Evolutionary conservation across 805 yeast genomes (phyloP), one percentile per base, ranked within the genome.

Genomic region (Cyberlindnera japonica): DNA sequence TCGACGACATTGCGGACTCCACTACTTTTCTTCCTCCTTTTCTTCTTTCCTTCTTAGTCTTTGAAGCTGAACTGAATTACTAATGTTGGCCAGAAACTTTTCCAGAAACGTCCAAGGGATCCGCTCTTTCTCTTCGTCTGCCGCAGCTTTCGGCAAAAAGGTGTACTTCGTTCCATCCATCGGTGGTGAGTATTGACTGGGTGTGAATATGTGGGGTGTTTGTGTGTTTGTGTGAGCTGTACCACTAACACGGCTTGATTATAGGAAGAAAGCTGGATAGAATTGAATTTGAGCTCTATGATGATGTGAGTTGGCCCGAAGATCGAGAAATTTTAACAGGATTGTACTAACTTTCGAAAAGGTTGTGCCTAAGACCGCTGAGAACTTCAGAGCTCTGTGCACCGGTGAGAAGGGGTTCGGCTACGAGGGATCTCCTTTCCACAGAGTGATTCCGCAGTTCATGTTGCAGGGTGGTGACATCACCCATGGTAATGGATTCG

Each of bases 401-500:
- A 83, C 96, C 49, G 96, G 96, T 56, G 96, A 87, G 73, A 41
- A 50, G 26, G 57, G 71, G 1, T 85, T 71, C 59, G 96, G 96
- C 46, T 89, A 81, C 78, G 81, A 81, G 63, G 77, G 74, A 58
- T 85, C 95, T 36, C 72, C 81, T 52, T 88, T 89, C 88, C 96
- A 88, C 81, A 82, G 95, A 74, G 87, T 88, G 53, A 87, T 88
- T 57, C 95, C 96, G 52, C 81, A 84, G 67, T 90, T 90, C 75
- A 90, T 90, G 98, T 74, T 91, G 64, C 98, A 90, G 76, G 97
- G 90, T 64, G 91, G 91, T 73, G 93, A 84, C 69, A 81, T 84
- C 70, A 83, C 88, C 62, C 68, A 72, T 69, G 83, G 86, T 67
- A 81, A 85, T 65, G 97, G 98, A 55, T 80, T 84, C 56, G 98